Conservation (phyloP, 75 land plant genomes). For the Cryptomeria japonica region DNA sequence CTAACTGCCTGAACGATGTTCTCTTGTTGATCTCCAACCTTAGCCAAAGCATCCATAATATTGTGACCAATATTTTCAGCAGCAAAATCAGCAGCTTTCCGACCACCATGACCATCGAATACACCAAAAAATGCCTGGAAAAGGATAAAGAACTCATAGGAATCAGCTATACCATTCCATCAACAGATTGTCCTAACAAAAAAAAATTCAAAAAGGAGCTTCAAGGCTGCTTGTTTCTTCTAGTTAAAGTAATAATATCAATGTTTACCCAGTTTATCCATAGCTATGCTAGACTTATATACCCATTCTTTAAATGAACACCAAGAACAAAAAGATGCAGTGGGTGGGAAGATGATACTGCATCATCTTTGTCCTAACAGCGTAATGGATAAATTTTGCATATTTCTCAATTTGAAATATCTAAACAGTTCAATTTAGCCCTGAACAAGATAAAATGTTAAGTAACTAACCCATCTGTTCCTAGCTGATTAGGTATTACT, state of each 20-base stretch:
- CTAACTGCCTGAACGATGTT: slow-evolving; percentile 51
- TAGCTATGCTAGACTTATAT: background rate
- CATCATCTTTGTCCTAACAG: background rate
- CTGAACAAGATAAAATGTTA: background rate
- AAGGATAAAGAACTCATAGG: background rate
- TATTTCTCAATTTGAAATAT: background rate
- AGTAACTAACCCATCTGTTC: too few relatives aligned
- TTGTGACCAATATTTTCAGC: slow-evolving; percentile 55
- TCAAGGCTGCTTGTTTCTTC: background rate
- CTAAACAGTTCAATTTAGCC: background rate
- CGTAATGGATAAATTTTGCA: background rate
- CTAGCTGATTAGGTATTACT: too few relatives aligned
- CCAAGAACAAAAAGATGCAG: too few relatives aligned
- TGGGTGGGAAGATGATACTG: background rate
- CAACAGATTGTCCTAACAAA: background rate
- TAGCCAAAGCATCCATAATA: slow-evolving; percentile 37
- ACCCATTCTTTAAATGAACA: too few relatives aligned
- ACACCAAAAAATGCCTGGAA: slow-evolving; percentile 82
- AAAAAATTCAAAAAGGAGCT: background rate
- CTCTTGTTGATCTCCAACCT: slow-evolving; percentile 14
- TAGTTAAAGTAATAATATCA: background rate
- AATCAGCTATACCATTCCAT: background rate
- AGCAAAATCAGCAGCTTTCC: slow-evolving; percentile 71
- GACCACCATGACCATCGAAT: slow-evolving; percentile 91
- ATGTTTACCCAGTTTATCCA: background rate